Evolutionary conservation across 306 rosid species (phyloP).

Genomic region (cucumber (Cucumis sativus)): Cucumber_9930_V3 NC_026660.2:711001-711500

Average conservation of each 20-base stretch:
- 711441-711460: not conserved
- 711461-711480: not conserved
- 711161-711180: constrained; percentile 75
- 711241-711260: constrained; percentile 8
- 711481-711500: not conserved
- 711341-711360: not conserved
- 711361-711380: not conserved
- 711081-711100: constrained; percentile 70
- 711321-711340: not conserved
- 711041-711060: constrained; percentile 88
- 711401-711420: not conserved
- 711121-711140: not conserved
- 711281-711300: not conserved
- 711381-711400: not conserved
- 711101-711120: not conserved
- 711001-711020: constrained; percentile 56
- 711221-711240: constrained; percentile 51
- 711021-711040: constrained; percentile 67
- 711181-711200: constrained; percentile 67
- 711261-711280: not conserved
- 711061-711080: constrained; percentile 84
- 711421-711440: not conserved
- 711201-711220: constrained; percentile 90
- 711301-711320: too few relatives aligned
- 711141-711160: constrained; percentile 1